phyloP scores from a whole-genome alignment of 1,139 yeast genomes.

The Candida freyschussii region DNA sequence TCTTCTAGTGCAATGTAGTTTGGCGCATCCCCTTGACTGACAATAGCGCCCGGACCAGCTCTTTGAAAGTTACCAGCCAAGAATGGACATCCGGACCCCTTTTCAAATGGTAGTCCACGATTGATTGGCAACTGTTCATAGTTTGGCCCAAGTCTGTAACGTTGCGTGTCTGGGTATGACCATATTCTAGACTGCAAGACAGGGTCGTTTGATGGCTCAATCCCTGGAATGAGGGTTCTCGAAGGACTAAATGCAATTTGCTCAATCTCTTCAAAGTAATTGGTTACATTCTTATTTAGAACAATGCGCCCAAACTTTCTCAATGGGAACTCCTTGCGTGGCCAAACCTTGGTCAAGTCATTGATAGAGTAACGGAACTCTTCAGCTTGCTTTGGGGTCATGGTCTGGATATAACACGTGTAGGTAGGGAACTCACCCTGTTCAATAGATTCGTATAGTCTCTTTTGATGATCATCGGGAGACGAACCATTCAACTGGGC shows the following conservation, averaged over 20 bases:
- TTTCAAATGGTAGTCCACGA: slow-evolving; percentile 30
- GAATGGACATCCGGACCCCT: slow-evolving; percentile 23
- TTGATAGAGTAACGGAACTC: slow-evolving; percentile 52
- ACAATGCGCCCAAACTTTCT: slow-evolving; percentile 68
- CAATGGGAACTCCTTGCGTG: slow-evolving; percentile 70
- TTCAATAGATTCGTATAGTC: slow-evolving; percentile 53
- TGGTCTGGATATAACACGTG: slow-evolving; percentile 64
- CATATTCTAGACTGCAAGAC: slow-evolving; percentile 81
- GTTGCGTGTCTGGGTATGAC: slow-evolving; percentile 82
- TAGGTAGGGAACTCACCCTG: slow-evolving; percentile 58
- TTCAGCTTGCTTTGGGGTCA: slow-evolving; percentile 70
- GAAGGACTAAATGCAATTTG: slow-evolving; percentile 82
- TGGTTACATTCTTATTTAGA: slow-evolving; percentile 68
- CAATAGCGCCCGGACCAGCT: slow-evolving; percentile 32
- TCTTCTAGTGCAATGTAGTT: slow-evolving; percentile 29
- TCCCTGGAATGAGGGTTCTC: slow-evolving; percentile 72
- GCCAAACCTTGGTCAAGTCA: slow-evolving; percentile 79
- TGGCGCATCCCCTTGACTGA: slow-evolving; percentile 31
- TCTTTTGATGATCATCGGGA: slow-evolving; percentile 61
- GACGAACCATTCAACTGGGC: slow-evolving; percentile 49
- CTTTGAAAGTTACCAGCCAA: slow-evolving; percentile 38
- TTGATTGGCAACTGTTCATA: slow-evolving; percentile 53
- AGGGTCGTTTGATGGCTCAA: slow-evolving; percentile 84
- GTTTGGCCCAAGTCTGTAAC: slow-evolving; percentile 48
- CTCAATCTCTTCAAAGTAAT: slow-evolving; percentile 78